Evolutionary conservation across 441 rosid species (phyloP).

Genomic region (Biscutella auriculata): DNA sequence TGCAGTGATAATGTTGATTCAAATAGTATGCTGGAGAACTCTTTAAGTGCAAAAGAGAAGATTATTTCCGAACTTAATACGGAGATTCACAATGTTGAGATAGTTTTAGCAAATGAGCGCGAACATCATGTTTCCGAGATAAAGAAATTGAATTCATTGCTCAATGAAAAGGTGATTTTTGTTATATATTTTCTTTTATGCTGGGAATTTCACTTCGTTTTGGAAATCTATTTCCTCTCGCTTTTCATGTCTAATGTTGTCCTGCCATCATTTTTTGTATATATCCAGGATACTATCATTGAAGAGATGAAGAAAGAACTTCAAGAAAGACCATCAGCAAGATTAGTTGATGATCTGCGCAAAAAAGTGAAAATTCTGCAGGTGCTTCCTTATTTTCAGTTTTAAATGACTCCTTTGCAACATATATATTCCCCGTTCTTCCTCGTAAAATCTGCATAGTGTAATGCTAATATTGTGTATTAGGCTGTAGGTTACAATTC

Average conservation of each 20-base stretch:
- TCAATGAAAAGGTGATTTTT: conserved; percentile 62
- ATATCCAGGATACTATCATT: conserved; percentile 55
- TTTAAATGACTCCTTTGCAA: background rate
- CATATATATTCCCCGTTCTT: background rate
- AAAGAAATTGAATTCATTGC: conserved; percentile 58
- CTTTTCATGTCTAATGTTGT: conserved; percentile 1
- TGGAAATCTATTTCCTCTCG: background rate
- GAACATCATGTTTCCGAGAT: conserved; percentile 75
- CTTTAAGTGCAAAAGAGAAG: conserved; percentile 86
- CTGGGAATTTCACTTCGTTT: background rate
- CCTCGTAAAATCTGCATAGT: conserved; percentile 1
- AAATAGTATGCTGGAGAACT: conserved; percentile 73
- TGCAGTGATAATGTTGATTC: conserved; percentile 73
- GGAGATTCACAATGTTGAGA: conserved; percentile 89
- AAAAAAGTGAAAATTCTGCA: conserved; percentile 98
- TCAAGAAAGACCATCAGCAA: conserved; percentile 81
- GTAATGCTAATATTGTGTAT: conserved; percentile 10
- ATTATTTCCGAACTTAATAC: conserved; percentile 83
- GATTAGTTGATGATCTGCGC: conserved; percentile 87
- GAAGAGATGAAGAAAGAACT: conserved; percentile 94
- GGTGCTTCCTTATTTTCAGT: conserved; percentile 25
- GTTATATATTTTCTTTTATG: background rate
- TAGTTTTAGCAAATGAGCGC: conserved; percentile 66
- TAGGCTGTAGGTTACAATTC: conserved; percentile 98
- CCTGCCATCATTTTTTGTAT: background rate